These are phyloP conservation scores for Monilinia fructicola DNA, from an alignment of 2,329 filamentous ascomycete species.

Conservation along the genomic window DNA sequence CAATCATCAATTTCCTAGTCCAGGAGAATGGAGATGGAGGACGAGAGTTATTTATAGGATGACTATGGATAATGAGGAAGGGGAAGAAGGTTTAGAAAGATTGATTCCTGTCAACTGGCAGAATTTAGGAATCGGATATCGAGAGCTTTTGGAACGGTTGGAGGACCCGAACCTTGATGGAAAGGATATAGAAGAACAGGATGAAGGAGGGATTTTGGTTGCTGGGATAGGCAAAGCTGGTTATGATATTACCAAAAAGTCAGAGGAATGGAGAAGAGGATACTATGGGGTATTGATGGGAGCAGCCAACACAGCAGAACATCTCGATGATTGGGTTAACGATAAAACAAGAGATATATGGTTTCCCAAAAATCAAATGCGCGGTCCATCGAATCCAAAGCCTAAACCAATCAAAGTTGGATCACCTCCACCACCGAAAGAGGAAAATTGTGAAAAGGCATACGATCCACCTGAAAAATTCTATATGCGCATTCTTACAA, in stretches of 20 bases:
- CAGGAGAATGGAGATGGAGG: slow-evolving; percentile 74
- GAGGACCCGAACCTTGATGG: slow-evolving; percentile 72
- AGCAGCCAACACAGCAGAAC: slow-evolving; percentile 72
- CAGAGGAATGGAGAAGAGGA: slow-evolving; percentile 79
- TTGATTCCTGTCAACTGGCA: slow-evolving; percentile 58
- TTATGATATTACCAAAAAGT: slow-evolving; percentile 53
- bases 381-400: slow-evolving; percentile 79
- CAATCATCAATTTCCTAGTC: slow-evolving; percentile 76
- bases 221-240: slow-evolving; percentile 53
- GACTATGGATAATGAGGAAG: slow-evolving; percentile 41
- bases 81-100: slow-evolving; percentile 22
- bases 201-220: slow-evolving; percentile 54
- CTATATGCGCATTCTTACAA: slow-evolving; percentile 80
- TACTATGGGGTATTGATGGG: slow-evolving; percentile 84
- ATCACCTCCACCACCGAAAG: slow-evolving; percentile 61
- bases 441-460: slow-evolving; percentile 71
- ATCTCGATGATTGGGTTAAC: slow-evolving; percentile 74
- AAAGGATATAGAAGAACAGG: slow-evolving; percentile 54
- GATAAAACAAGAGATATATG: slow-evolving; percentile 65
- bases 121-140: slow-evolving; percentile 59
- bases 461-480: slow-evolving; percentile 71
- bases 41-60: slow-evolving; percentile 68
- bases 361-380: slow-evolving; percentile 71
- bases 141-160: slow-evolving; percentile 61
- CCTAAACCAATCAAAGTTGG: slow-evolving; percentile 71